phyloP scores from a whole-genome alignment of 1,284 basidiomycete species.

The Grifola frondosa region DNA sequence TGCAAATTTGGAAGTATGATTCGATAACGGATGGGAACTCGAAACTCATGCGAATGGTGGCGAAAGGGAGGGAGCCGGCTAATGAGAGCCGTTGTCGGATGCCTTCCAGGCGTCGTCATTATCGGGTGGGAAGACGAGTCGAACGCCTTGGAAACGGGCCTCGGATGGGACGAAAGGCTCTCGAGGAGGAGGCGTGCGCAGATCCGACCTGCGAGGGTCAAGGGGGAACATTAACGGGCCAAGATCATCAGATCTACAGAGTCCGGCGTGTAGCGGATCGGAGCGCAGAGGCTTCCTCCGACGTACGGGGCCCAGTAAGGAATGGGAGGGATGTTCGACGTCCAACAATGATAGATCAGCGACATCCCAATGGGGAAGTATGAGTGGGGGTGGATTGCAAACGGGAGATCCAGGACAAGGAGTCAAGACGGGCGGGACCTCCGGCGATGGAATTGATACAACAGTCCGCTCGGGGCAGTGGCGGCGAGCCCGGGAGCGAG shows the following conservation, averaged over 20 bases:
- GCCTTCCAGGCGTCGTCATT: constrained; percentile 11
- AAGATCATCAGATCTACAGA: too few relatives aligned
- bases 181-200: constrained; percentile 29
- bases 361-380: constrained; percentile 28
- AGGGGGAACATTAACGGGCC: too few relatives aligned
- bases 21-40: neutral
- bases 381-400: constrained; percentile 22
- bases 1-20: constrained; percentile 1
- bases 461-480: constrained; percentile 28
- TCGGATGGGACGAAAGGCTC: constrained; percentile 21
- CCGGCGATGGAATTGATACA: constrained; percentile 20
- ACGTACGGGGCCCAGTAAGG: constrained; percentile 25
- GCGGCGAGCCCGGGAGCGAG: constrained; percentile 29
- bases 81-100: constrained; percentile 1
- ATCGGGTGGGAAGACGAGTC: constrained; percentile 23
- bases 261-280: constrained; percentile 15
- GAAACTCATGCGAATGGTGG: too few relatives aligned
- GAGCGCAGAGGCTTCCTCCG: constrained; percentile 29
- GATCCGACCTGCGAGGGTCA: constrained; percentile 14
- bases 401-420: constrained; percentile 33
- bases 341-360: constrained; percentile 32
- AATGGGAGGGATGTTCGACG: constrained; percentile 9
- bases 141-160: constrained; percentile 25
- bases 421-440: constrained; percentile 27
- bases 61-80: neutral